These are phyloP conservation scores for Kodamaea sagamina DNA, from an alignment of 805 yeast genomes.

Conservation along the genomic window DNA sequence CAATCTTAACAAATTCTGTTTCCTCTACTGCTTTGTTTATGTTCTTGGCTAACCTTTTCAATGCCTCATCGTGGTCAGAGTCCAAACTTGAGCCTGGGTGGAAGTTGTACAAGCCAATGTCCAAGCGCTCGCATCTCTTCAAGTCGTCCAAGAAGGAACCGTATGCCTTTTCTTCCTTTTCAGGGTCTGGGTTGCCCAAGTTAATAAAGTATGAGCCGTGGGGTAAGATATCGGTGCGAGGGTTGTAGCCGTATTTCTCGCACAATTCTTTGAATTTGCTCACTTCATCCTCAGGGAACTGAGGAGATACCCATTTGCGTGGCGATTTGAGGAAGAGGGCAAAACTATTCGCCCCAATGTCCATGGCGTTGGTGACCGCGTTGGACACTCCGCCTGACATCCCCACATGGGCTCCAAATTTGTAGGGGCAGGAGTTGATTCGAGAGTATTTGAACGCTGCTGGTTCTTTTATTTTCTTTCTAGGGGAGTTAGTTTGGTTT, in stretches of 20 bases:
- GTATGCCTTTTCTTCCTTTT: constrained; percentile 73
- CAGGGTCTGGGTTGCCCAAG: constrained; percentile 84
- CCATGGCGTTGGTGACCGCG: constrained; percentile 59
- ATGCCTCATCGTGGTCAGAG: constrained; percentile 61
- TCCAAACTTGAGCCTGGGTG: constrained; percentile 91
- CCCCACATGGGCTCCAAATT: constrained; percentile 89
- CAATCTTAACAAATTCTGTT: constrained; percentile 80
- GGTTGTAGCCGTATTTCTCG: constrained; percentile 62
- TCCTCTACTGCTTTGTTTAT: constrained; percentile 75
- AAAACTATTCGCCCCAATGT: constrained; percentile 72
- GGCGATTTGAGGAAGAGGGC: constrained; percentile 91
- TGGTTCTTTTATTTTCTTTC: constrained; percentile 13
- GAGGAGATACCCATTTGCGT: constrained; percentile 87
- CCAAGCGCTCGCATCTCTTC: constrained; percentile 79
- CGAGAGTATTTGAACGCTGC: constrained; percentile 36
- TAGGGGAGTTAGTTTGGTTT: constrained; percentile 2
- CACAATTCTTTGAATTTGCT: constrained; percentile 65
- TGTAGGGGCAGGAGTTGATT: constrained; percentile 46
- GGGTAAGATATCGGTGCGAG: constrained; percentile 79
- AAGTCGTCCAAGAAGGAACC: constrained; percentile 84
- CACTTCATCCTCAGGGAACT: constrained; percentile 66
- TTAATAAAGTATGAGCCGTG: constrained; percentile 96
- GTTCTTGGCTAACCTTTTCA: constrained; percentile 70
- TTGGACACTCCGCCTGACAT: constrained; percentile 81
- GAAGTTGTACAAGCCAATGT: constrained; percentile 84